Evolutionary conservation across 441 rosid genomes (phyloP).

Genomic region (Cnidoscolus chayamansa): DNA sequence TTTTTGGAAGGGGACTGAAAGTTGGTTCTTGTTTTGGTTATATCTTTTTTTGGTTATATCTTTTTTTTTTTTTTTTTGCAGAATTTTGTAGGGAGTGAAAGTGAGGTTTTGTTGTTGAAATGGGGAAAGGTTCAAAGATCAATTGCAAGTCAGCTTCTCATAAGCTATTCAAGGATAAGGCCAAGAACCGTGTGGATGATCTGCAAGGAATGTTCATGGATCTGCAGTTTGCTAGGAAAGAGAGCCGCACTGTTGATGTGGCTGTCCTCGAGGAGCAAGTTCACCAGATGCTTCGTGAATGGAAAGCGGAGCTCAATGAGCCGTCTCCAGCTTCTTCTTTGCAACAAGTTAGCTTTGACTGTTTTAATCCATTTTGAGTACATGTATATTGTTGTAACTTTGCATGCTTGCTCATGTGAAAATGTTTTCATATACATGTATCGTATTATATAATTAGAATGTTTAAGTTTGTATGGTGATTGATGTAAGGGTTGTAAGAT

Average conservation of each 20-base stretch:
- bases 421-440: not conserved
- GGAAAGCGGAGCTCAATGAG: constrained; percentile 97
- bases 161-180: constrained; percentile 92
- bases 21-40: not conserved
- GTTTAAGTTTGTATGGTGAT: constrained; percentile 1
- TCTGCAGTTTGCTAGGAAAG: constrained; percentile 93
- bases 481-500: not conserved
- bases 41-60: not conserved
- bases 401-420: not conserved
- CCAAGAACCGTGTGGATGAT: constrained; percentile 97
- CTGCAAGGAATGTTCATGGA: constrained; percentile 83
- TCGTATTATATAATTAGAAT: not conserved
- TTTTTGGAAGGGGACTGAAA: not conserved
- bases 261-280: constrained; percentile 93
- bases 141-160: constrained; percentile 93
- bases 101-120: constrained; percentile 17
- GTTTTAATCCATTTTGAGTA: constrained; percentile 23
- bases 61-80: not conserved
- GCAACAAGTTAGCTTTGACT: constrained; percentile 70
- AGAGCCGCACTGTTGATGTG: constrained; percentile 68
- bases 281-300: constrained; percentile 98
- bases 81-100: constrained; percentile 13
- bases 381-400: constrained; percentile 20
- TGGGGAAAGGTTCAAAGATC: constrained; percentile 40
- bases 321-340: constrained; percentile 95